phyloP scores from a whole-genome alignment of 768 basidiomycete genomes.

The Leucocoprinus leucothites region DNA sequence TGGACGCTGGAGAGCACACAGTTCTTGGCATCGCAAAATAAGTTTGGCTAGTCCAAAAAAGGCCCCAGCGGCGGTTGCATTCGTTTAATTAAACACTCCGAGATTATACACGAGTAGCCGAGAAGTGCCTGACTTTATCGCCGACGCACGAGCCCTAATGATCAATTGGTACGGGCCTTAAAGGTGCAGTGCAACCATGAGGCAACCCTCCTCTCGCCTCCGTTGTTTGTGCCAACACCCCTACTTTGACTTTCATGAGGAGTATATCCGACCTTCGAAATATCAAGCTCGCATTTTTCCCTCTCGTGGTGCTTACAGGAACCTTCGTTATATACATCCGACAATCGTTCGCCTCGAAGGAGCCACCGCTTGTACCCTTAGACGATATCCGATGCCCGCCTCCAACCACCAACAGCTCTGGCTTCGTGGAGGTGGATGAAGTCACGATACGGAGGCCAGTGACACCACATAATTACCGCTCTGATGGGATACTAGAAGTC shows the following conservation, averaged over 20 bases:
- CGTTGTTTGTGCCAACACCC: background rate
- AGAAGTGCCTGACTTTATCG: too few species aligned
- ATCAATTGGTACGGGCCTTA: background rate
- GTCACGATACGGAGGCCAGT: background rate
- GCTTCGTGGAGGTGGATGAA: background rate
- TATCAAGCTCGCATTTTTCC: background rate
- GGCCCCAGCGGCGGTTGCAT: too few species aligned
- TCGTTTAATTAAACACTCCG: too few species aligned
- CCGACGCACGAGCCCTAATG: background rate
- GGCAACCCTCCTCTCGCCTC: background rate
- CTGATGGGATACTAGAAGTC: slow-evolving; percentile 39
- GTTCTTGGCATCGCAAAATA: too few species aligned
- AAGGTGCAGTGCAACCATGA: background rate
- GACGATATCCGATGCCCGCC: background rate
- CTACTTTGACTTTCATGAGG: background rate
- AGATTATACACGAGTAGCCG: too few species aligned
- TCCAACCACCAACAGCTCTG: background rate
- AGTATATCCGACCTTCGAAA: background rate
- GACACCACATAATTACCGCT: slow-evolving; percentile 28
- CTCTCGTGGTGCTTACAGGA: background rate
- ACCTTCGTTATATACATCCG: background rate
- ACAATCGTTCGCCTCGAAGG: background rate
- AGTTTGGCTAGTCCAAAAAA: too few species aligned
- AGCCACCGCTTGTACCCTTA: background rate
- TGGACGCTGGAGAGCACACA: too few species aligned